These are phyloP conservation scores for Ascocoryne sarcoides DNA, from an alignment of 2,329 filamentous ascomycete species.

Conservation along the genomic window DNA sequence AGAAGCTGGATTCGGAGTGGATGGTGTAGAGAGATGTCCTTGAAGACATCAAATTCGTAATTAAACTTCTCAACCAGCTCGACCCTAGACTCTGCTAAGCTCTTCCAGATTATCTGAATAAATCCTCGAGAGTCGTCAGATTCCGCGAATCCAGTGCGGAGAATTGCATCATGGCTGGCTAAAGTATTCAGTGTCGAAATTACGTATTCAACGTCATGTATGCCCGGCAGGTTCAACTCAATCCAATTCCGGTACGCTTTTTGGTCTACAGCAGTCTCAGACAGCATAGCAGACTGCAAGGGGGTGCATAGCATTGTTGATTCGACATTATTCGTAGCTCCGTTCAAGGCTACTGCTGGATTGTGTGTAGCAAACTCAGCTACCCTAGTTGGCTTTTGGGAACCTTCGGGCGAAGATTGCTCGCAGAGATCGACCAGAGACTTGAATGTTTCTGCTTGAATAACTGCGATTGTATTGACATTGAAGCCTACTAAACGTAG, in stretches of 20 bases:
- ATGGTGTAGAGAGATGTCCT: slow-evolving; percentile 30
- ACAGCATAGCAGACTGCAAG: slow-evolving; percentile 72
- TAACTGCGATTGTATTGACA: slow-evolving; percentile 50
- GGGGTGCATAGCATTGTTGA: slow-evolving; percentile 54
- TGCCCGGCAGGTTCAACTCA: slow-evolving; percentile 41
- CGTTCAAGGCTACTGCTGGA: slow-evolving; percentile 8
- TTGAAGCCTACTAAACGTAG: slow-evolving; percentile 49
- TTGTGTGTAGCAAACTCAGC: not conserved
- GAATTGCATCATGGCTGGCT: slow-evolving; percentile 49
- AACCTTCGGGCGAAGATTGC: slow-evolving; percentile 5
- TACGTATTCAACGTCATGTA: slow-evolving; percentile 33
- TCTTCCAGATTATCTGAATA: slow-evolving; percentile 55
- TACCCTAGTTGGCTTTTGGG: not conserved
- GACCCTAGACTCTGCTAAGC: slow-evolving; percentile 32
- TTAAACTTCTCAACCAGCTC: slow-evolving; percentile 32
- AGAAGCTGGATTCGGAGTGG: slow-evolving; percentile 56
- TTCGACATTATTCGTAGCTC: slow-evolving; percentile 35
- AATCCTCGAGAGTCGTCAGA: slow-evolving; percentile 39
- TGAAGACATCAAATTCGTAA: slow-evolving; percentile 33
- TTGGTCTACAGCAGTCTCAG: slow-evolving; percentile 54
- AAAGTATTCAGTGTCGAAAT: slow-evolving; percentile 41
- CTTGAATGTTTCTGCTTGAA: slow-evolving; percentile 44
- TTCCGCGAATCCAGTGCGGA: slow-evolving; percentile 67
- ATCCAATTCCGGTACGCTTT: slow-evolving; percentile 72
- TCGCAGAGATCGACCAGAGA: slow-evolving; percentile 30